Base-by-base conservation (phyloP, 1,284 basidiomycete species). In the Rhodotorula sp. region DNA sequence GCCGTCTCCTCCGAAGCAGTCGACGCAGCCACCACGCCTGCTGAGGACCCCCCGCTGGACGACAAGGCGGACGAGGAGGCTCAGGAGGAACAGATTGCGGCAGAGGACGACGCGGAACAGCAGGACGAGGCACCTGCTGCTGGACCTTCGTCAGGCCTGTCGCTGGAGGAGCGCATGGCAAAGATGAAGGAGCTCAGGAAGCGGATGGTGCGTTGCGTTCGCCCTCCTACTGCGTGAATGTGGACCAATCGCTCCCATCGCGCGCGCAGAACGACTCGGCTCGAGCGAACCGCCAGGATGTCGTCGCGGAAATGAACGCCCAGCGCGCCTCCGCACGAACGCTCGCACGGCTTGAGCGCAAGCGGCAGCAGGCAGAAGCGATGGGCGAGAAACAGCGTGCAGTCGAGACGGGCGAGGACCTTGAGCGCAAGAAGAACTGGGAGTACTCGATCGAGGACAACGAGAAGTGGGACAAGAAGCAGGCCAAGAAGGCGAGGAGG, bases 401-500 rank as follows among this genome's bases (percentile, higher is more conserved):
- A 0, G 88, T 89, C 78, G 93, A 93, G 70, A 83, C 85, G 1
- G 95, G 94, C 20, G 91, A 84, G 74, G 85, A 87, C 77, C 74
- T 85, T 26, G 85, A 86, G 76, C 83, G 93, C 66, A 85, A 87
- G 77, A 92, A 92, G 84, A 92, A 92, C 77, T 95, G 92, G 92
- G 88, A 91, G 77, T 97, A 91, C 82, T 90, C 88, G 30, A 89
- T 96, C 65, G 94, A 96, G 82, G 92, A 96, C 81, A 94, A 93
- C 76, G 92, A 97, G 76, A 82, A 86, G 71, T 94, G 94, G 95
- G 92, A 94, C 83, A 89, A 89, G 83, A 93, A 93, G 81, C 80
- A 86, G 74, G 87, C 86, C 48, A 80, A 88, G 75, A 92, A 91
- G 80, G 85, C 85, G 68, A 84, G 89, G 79, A 84, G 88, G 76